These are phyloP conservation scores for Scleroderma citrinum DNA, from an alignment of 768 basidiomycete species.

Conservation along the genomic window DNA sequence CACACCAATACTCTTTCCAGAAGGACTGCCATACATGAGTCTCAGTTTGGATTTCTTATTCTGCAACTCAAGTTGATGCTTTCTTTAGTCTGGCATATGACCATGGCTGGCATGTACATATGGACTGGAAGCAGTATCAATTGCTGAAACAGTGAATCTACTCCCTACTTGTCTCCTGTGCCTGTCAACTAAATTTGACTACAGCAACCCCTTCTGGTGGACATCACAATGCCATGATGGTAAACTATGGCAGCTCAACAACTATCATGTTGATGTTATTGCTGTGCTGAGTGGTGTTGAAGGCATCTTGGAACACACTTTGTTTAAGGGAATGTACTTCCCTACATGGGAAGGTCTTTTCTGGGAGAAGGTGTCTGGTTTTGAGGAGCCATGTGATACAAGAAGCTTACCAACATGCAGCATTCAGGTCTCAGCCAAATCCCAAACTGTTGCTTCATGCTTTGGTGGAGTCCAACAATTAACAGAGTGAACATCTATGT, in stretches of 20 bases:
- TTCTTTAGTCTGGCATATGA: too few species aligned
- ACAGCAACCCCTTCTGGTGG: constrained; percentile 98
- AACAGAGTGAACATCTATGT: too few species aligned
- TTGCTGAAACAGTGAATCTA: too few species aligned
- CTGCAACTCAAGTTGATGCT: too few species aligned
- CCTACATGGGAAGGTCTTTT: constrained; percentile 99
- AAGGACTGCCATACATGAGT: too few species aligned
- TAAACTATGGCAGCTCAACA: too few species aligned
- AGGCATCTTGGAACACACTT: constrained; percentile 91
- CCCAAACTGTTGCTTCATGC: constrained; percentile 96
- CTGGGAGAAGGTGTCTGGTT: constrained; percentile 94
- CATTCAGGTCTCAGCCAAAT: constrained; percentile 97
- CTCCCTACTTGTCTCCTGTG: too few species aligned
- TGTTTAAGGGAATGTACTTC: constrained; percentile 98
- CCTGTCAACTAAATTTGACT: constrained; percentile 8
- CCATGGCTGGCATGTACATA: too few species aligned
- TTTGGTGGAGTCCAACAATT: constrained; percentile 99
- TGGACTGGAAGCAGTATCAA: too few species aligned
- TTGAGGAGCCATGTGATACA: constrained; percentile 95
- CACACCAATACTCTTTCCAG: too few species aligned
- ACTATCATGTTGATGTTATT: constrained; percentile 97
- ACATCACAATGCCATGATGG: constrained; percentile 94
- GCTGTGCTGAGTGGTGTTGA: constrained; percentile 95
- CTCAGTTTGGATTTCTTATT: too few species aligned
- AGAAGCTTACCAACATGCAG: constrained; percentile 96